Conservation (phyloP, 208 protist genomes). For the Acanthamoeba healyi region DNA sequence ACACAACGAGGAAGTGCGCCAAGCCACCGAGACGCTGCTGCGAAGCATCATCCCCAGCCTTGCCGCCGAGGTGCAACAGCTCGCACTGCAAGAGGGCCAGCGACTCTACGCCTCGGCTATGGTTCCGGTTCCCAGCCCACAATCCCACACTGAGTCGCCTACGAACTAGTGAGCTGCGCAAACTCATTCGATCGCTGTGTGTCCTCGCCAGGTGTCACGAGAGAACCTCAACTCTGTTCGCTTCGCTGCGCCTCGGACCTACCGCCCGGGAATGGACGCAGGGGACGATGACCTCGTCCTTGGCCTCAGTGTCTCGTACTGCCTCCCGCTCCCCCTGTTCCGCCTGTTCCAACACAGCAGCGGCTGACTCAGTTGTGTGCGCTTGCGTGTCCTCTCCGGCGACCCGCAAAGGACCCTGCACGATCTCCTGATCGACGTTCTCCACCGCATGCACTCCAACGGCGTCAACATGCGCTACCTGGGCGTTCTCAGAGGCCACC, state of each 20-base stretch:
- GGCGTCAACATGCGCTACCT: slow-evolving; percentile 58
- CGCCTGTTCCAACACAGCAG: no score
- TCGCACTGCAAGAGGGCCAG: slow-evolving; percentile 17
- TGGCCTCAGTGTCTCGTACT: slow-evolving; percentile 21
- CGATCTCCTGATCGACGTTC: slow-evolving; percentile 16
- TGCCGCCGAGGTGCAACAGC: slow-evolving; percentile 19
- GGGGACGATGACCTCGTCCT: background rate
- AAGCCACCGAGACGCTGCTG: slow-evolving; percentile 32
- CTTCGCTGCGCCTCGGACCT: background rate
- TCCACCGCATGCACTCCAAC: slow-evolving; percentile 57
- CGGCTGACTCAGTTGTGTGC: no score
- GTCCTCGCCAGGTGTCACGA: background rate
- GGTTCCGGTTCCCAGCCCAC: background rate
- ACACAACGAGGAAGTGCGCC: slow-evolving; percentile 41
- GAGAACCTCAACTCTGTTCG: background rate
- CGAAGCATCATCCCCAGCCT: slow-evolving; percentile 4
- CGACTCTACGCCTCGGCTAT: background rate
- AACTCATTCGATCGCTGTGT: no score
- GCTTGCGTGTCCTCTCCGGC: no score
- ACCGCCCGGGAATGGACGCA: background rate
- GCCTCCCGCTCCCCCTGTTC: background rate
- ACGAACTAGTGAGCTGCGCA: no score
- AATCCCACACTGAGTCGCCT: no score
- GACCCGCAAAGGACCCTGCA: background rate
- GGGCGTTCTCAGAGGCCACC: slow-evolving; percentile 1